Conservation (phyloP, 169 alveolate species). For the Cryptosporidium andersoni region DNA sequence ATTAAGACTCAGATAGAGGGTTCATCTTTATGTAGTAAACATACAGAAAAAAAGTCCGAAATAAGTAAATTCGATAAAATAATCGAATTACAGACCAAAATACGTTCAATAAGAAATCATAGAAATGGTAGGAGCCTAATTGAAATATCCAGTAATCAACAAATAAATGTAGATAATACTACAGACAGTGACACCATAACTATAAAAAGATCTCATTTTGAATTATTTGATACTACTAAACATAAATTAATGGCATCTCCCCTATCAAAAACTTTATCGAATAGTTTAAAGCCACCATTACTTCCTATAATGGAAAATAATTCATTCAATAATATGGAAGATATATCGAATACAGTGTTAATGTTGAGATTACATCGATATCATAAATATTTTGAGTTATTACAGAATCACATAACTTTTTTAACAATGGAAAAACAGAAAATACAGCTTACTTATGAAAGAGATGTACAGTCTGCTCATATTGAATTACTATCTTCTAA, state of each 20-base stretch:
- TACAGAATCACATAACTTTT: conserved; percentile 52
- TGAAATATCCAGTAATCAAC: conserved; percentile 11
- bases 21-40: background rate
- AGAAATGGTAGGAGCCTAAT: background rate
- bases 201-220: too few species aligned
- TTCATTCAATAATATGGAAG: conserved; percentile 2
- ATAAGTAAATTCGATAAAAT: conserved; percentile 30
- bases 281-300: too few species aligned
- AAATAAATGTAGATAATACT: conserved; percentile 14
- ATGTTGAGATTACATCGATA: conserved; percentile 58
- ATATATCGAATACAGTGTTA: conserved; percentile 45
- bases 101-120: conserved; percentile 23
- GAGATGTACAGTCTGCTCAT: conserved; percentile 37
- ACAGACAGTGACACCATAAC: background rate
- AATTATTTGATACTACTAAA: too few species aligned
- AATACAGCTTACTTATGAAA: conserved; percentile 56
- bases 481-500: conserved; percentile 43
- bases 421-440: conserved; percentile 54
- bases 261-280: too few species aligned
- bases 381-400: conserved; percentile 26
- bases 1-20: conserved; percentile 4
- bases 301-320: too few species aligned
- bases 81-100: conserved; percentile 49
- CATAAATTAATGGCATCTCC: too few species aligned
- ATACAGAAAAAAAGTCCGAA: conserved; percentile 1